Evolutionary conservation across 441 rosid genomes (phyloP), one percentile per base, ranked within the genome.

Genomic region (Pelargonium exstipulatum): DNA sequence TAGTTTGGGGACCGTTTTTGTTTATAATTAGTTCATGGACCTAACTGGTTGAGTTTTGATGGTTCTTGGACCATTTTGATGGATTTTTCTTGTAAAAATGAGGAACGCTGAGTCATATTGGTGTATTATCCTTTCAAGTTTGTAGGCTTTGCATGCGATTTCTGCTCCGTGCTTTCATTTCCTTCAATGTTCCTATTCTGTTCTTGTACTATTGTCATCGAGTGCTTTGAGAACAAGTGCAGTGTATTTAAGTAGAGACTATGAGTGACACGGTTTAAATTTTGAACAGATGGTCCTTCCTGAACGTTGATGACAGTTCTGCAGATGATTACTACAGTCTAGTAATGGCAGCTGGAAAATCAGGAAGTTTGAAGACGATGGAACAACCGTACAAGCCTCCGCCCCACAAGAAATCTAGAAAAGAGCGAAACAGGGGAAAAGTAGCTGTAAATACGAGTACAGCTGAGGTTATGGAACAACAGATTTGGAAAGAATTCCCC

Each of bases 401-500:
- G 37, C 86, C 97, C 18, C 60, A 83, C 69, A 94, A 94, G 76
- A 86, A 84, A 78, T 74, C 84, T 70, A 80, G 89, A 17, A 94
- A 91, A 82, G 95, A 94, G 71, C 81, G 82, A 62, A 83, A 77
- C 74, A 82, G 82, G 71, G 91, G 84, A 42, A 86, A 88, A 70
- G 69, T 81, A 71, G 67, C 67, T 70, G 84, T 77, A 53, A 69
- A 69, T 67, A 76, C 71, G 64, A 71, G 62, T 65, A 22, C 80
- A 40, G 71, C 65, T 49, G 97, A 85, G 77, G 74, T 77, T 73
- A 83, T 95, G 97, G 95, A 87, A 20, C 85, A 79, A 78, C 81
- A 87, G 67, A 85, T 95, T 62, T 95, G 99, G 99, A 86, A 86
- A 81, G 95, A 88, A 46, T 95, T 95, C 78, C 99, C 99, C 0